Conservation (phyloP, 2,329 filamentous ascomycete genomes). For the Ambrosiella beaveri region DNA sequence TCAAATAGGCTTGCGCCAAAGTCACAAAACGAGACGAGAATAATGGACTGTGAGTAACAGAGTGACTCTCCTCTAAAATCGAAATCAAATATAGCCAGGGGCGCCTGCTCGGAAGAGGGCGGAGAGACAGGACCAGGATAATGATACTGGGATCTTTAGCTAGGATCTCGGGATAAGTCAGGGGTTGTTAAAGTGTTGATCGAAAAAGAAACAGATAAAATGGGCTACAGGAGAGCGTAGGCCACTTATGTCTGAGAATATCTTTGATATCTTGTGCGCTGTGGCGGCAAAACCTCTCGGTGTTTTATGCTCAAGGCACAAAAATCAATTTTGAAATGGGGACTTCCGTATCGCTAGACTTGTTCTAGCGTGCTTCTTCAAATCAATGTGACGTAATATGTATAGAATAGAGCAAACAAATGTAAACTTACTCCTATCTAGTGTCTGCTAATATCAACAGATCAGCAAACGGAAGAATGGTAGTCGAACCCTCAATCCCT, state of each 20-base stretch:
- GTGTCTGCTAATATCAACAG: not conserved
- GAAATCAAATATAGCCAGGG: slow-evolving; percentile 8
- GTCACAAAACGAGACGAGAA: slow-evolving; percentile 5
- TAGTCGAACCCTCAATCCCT: too few relatives aligned
- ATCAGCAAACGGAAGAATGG: not conserved
- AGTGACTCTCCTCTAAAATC: not conserved
- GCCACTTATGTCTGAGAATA: not conserved
- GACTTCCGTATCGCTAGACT: not conserved
- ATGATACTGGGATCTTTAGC: not conserved
- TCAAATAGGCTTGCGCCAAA: not conserved
- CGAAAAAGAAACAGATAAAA: not conserved
- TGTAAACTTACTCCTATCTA: not conserved
- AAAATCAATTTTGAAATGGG: not conserved
- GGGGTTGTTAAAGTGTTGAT: not conserved
- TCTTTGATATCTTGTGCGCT: not conserved
- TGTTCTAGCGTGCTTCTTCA: not conserved
- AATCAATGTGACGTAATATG: not conserved
- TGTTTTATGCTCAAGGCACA: not conserved
- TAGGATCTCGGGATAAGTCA: not conserved
- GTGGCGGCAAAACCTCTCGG: not conserved
- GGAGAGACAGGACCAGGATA: slow-evolving; percentile 3
- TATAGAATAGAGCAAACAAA: not conserved
- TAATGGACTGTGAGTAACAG: not conserved
- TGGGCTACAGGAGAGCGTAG: not conserved
- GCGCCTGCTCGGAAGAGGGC: slow-evolving; percentile 4